Percentiles rank a stretch among this genome's conserved stretches.
These are phyloP conservation scores for Yamadazyma insecticola DNA, from an alignment of 805 yeast genomes.

Conservation along the genomic window DNA sequence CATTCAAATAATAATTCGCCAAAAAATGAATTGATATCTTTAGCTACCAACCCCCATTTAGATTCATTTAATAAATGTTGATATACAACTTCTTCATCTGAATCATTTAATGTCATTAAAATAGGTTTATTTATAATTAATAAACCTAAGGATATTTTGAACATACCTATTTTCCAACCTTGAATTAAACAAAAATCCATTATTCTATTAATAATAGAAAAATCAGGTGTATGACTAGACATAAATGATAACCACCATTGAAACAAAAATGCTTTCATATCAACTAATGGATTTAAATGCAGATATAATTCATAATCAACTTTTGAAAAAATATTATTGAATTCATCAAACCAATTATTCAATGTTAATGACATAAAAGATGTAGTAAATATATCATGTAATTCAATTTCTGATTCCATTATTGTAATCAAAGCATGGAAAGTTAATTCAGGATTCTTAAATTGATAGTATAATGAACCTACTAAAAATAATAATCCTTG, in stretches of 20 bases:
- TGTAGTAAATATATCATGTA: conserved; percentile 46
- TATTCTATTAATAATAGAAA: conserved; percentile 42
- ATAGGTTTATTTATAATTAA: conserved; percentile 45
- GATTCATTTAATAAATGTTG: conserved; percentile 41
- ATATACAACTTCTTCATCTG: conserved; percentile 40
- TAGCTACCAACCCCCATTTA: conserved; percentile 37
- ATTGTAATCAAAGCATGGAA: conserved; percentile 51
- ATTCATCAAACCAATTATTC: conserved; percentile 48
- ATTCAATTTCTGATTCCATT: conserved; percentile 53
- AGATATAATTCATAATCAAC: conserved; percentile 36
- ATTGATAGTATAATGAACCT: conserved; percentile 48
- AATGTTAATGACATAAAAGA: conserved; percentile 53
- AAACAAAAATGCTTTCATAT: conserved; percentile 44
- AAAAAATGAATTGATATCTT: conserved; percentile 33
- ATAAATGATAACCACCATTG: conserved; percentile 65
- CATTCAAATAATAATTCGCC: conserved; percentile 33
- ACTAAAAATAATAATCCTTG: conserved; percentile 63
- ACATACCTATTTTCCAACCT: conserved; percentile 49
- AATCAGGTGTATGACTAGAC: conserved; percentile 56
- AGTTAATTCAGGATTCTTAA: conserved; percentile 31
- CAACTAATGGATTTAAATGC: conserved; percentile 42
- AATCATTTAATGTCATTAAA: conserved; percentile 27
- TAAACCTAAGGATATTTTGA: conserved; percentile 53
- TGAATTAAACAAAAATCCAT: conserved; percentile 50
- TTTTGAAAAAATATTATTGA: conserved; percentile 37